Percentiles rank a stretch among this genome's conserved stretches.
Evolutionary conservation across 352 stramenopile genomes (phyloP).

Genomic region (Phytopythium kandeliae): DNA sequence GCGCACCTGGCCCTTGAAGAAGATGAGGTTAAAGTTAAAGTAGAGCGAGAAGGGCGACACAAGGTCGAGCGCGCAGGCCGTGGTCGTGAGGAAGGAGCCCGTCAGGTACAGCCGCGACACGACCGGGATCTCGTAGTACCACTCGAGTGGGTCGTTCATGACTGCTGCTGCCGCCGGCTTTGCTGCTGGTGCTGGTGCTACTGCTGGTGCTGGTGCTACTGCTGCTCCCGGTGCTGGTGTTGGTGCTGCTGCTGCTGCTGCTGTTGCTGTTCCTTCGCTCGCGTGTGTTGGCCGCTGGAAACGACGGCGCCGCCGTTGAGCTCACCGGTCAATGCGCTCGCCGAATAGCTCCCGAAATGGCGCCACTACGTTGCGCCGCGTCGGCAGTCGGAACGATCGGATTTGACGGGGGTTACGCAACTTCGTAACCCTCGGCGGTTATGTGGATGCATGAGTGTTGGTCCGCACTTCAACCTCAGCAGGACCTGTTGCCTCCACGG

Average conservation of each 20-base stretch:
- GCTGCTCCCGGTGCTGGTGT: too few relatives aligned
- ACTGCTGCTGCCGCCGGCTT: slow-evolving; percentile 1
- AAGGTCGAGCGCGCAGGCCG: slow-evolving; percentile 94
- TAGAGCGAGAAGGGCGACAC: slow-evolving; percentile 96
- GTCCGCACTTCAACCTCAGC: slow-evolving; percentile 2
- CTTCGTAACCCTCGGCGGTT: not conserved
- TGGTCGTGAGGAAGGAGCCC: slow-evolving; percentile 95
- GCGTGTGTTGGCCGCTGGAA: too few relatives aligned
- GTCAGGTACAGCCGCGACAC: slow-evolving; percentile 98
- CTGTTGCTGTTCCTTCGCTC: too few relatives aligned
- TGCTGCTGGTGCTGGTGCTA: not conserved
- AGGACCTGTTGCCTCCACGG: too few relatives aligned
- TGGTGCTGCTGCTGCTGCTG: not conserved
- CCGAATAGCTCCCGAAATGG: slow-evolving; percentile 2
- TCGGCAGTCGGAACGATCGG: not conserved
- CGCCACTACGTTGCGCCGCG: slow-evolving; percentile 12
- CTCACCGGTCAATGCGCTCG: not conserved
- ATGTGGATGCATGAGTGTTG: not conserved
- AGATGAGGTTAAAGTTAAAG: slow-evolving; percentile 95
- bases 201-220: not conserved
- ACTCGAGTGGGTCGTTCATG: slow-evolving; percentile 89
- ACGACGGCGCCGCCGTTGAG: too few relatives aligned
- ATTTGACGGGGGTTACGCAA: not conserved
- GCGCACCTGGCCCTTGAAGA: slow-evolving; percentile 93
- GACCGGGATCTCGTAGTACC: slow-evolving; percentile 99